These are phyloP conservation scores for Clarireedia sp. DNA, from an alignment of 2,329 filamentous ascomycete species.

Conservation along the genomic window DNA sequence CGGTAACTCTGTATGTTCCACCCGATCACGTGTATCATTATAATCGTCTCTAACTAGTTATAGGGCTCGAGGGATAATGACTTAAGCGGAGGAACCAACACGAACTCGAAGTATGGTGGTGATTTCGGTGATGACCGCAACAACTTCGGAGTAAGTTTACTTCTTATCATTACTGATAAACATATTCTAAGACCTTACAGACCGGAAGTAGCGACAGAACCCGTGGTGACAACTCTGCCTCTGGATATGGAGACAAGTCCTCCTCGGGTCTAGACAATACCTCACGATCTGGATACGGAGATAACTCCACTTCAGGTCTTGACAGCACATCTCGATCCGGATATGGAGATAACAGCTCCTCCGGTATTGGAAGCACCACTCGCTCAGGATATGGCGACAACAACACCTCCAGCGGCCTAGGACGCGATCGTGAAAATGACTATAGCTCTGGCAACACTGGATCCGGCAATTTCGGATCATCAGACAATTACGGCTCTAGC, in stretches of 20 bases:
- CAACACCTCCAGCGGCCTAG: not conserved
- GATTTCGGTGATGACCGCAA: constrained; percentile 1
- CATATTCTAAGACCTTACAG: not conserved
- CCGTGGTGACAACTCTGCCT: constrained; percentile 13
- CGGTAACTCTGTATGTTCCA: constrained; percentile 22
- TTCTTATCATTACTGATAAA: too few species aligned
- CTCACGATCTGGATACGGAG: constrained; percentile 14
- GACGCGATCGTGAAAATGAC: not conserved
- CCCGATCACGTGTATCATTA: not conserved
- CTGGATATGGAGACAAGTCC: constrained; percentile 10
- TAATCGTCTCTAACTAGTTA: constrained; percentile 15
- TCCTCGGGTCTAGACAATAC: constrained; percentile 16
- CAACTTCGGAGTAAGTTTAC: constrained; percentile 3
- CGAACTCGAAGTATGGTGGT: not conserved
- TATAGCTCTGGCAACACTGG: constrained; percentile 12
- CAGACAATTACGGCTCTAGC: constrained; percentile 1
- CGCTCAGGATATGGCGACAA: constrained; percentile 1
- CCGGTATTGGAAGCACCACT: not conserved
- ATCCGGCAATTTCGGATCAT: constrained; percentile 8
- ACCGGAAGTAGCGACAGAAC: constrained; percentile 1
- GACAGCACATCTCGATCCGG: not conserved
- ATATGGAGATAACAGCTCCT: not conserved
- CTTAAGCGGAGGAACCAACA: constrained; percentile 7
- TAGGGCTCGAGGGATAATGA: constrained; percentile 21
- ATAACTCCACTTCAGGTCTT: constrained; percentile 7